Conservation (phyloP, 139 green algal genomes). For the Coelastrella sp. region DNA sequence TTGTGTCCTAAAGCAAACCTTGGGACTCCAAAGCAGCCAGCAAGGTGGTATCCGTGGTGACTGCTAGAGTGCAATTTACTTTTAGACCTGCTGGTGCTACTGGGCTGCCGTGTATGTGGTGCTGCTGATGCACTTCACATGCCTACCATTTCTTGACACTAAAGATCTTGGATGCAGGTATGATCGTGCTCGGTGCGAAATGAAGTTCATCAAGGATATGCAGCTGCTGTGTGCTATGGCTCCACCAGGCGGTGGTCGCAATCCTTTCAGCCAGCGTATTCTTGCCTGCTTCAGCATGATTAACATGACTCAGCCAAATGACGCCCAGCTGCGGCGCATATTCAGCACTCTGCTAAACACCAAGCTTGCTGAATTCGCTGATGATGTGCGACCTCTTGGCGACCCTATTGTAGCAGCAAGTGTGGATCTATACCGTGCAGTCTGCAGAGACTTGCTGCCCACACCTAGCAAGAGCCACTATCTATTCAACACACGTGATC, state of each 20-base stretch:
- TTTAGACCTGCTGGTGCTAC: no score
- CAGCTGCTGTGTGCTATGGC: conserved; percentile 86
- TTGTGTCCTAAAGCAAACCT: no score
- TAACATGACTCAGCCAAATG: conserved; percentile 79
- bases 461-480: conserved; percentile 92
- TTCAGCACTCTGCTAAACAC: conserved; percentile 81
- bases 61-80: no score
- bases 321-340: conserved; percentile 82
- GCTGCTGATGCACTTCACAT: conserved; percentile 5
- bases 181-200: conserved; percentile 79
- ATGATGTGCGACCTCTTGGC: conserved; percentile 78
- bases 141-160: no score
- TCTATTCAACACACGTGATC: conserved; percentile 92
- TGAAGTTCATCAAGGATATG: conserved; percentile 87
- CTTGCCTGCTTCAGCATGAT: conserved; percentile 77
- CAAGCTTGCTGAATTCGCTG: conserved; percentile 83
- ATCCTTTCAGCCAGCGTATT: conserved; percentile 80
- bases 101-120: no score
- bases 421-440: conserved; percentile 84
- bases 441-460: conserved; percentile 80
- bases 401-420: conserved; percentile 84
- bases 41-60: no score
- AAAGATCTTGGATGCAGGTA: no score
- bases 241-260: conserved; percentile 84
- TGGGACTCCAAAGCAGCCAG: no score